A percentile compares a stretch with the other conserved stretches of the same genome.
These are phyloP conservation scores for Stemphylium lycopersici DNA, from an alignment of 2,329 filamentous ascomycete species.

Conservation along the genomic window DNA sequence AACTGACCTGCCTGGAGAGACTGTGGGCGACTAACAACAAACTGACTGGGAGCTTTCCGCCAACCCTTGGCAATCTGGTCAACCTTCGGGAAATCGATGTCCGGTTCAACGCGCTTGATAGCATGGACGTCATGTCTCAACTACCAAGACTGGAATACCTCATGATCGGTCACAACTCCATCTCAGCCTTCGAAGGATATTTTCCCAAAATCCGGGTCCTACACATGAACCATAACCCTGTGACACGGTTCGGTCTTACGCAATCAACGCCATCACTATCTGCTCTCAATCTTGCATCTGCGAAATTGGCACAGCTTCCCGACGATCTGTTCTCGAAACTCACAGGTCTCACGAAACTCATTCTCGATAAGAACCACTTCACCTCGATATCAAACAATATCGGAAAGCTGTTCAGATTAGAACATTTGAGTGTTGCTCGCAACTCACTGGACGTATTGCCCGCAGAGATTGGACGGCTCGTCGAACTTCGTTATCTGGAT, in stretches of 20 bases:
- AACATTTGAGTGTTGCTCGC: slow-evolving; percentile 92
- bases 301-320: slow-evolving; percentile 84
- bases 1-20: slow-evolving; percentile 79
- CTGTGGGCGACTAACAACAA: slow-evolving; percentile 97
- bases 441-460: slow-evolving; percentile 87
- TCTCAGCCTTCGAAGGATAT: slow-evolving; percentile 87
- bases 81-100: slow-evolving; percentile 91
- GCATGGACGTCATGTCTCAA: slow-evolving; percentile 83
- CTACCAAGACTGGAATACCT: slow-evolving; percentile 87
- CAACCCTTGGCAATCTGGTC: slow-evolving; percentile 72
- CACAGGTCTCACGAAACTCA: slow-evolving; percentile 82
- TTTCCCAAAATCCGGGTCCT: slow-evolving; percentile 84
- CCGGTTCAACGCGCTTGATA: slow-evolving; percentile 88
- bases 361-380: slow-evolving; percentile 94
- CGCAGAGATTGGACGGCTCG: slow-evolving; percentile 83
- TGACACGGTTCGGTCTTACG: slow-evolving; percentile 89
- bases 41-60: slow-evolving; percentile 75
- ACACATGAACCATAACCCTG: slow-evolving; percentile 91
- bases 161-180: slow-evolving; percentile 88
- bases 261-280: slow-evolving; percentile 80
- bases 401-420: slow-evolving; percentile 79
- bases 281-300: slow-evolving; percentile 85
- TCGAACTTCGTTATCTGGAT: slow-evolving; percentile 83
- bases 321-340: slow-evolving; percentile 89
- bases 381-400: slow-evolving; percentile 86